Conservation (phyloP, 2,329 filamentous ascomycete genomes). For the Ophiostoma triangulosporum region DNA sequence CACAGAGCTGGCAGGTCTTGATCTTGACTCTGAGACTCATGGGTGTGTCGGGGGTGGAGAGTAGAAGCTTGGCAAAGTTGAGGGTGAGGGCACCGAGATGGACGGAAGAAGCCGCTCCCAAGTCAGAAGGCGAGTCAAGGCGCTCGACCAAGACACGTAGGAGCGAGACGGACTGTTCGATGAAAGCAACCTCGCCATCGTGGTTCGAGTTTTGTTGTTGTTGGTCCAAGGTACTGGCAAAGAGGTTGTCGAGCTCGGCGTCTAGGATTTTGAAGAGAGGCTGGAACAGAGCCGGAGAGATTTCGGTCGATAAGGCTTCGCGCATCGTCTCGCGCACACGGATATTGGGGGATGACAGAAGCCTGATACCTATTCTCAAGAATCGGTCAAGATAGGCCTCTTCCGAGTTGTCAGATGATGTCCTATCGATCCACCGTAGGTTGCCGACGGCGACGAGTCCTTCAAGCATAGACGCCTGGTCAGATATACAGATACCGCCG, state of each 20-base stretch:
- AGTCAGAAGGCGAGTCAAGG: slow-evolving; percentile 48
- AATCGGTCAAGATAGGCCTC: slow-evolving; percentile 47
- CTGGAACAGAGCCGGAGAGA: slow-evolving; percentile 47
- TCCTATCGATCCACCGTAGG: slow-evolving; percentile 50
- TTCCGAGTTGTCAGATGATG: slow-evolving; percentile 44
- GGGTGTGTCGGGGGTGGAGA: slow-evolving; percentile 40
- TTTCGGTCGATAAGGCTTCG: slow-evolving; percentile 52
- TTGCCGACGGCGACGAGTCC: slow-evolving; percentile 42
- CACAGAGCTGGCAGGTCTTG: slow-evolving; percentile 53
- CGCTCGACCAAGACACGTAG: slow-evolving; percentile 50
- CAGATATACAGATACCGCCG: slow-evolving; percentile 50
- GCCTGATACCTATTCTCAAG: slow-evolving; percentile 48
- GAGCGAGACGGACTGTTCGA: slow-evolving; percentile 52
- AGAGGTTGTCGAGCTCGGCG: slow-evolving; percentile 48
- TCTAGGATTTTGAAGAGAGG: slow-evolving; percentile 52
- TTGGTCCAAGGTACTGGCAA: slow-evolving; percentile 40
- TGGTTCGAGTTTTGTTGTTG: slow-evolving; percentile 36
- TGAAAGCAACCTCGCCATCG: slow-evolving; percentile 51
- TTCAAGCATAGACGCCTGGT: slow-evolving; percentile 42
- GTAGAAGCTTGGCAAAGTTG: slow-evolving; percentile 54
- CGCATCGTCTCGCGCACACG: slow-evolving; percentile 53
- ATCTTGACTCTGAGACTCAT: slow-evolving; percentile 51
- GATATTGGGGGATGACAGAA: slow-evolving; percentile 50
- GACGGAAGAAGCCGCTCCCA: slow-evolving; percentile 47
- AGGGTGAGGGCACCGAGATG: slow-evolving; percentile 50